Evolutionary conservation across 768 basidiomycete species (phyloP).

Genomic region (Tricholoma sp.): DNA sequence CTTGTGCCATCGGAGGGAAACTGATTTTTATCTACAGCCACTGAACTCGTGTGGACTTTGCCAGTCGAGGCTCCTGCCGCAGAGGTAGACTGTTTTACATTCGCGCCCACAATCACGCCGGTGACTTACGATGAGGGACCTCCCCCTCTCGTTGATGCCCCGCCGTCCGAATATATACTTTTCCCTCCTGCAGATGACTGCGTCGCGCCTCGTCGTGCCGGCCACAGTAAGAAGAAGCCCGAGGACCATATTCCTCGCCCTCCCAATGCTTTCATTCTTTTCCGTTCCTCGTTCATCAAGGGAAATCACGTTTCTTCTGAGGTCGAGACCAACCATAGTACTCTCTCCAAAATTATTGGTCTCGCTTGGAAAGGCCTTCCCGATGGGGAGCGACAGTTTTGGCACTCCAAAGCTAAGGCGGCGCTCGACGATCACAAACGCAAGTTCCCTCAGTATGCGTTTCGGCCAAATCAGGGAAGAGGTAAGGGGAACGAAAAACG

Average conservation of each 20-base stretch:
- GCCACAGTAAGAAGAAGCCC: slow-evolving; percentile 66
- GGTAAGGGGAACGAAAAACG: slow-evolving; percentile 42
- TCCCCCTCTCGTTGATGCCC: slow-evolving; percentile 29
- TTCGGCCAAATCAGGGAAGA: slow-evolving; percentile 55
- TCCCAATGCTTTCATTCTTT: slow-evolving; percentile 84
- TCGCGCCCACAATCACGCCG: slow-evolving; percentile 55
- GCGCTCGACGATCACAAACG: slow-evolving; percentile 72
- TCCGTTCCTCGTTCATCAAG: slow-evolving; percentile 80
- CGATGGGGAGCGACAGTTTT: slow-evolving; percentile 68
- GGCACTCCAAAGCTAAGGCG: slow-evolving; percentile 72
- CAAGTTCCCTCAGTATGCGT: slow-evolving; percentile 72
- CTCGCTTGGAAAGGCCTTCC: slow-evolving; percentile 79
- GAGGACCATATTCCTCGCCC: slow-evolving; percentile 79
- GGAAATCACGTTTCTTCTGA: slow-evolving; percentile 69
- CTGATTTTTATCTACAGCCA: slow-evolving; percentile 22
- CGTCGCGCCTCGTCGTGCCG: slow-evolving; percentile 36
- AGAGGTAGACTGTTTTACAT: slow-evolving; percentile 37
- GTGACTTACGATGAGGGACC: slow-evolving; percentile 49
- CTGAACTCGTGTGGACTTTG: slow-evolving; percentile 42
- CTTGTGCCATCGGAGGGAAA: neutral
- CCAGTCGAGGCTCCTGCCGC: slow-evolving; percentile 31
- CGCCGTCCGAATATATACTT: slow-evolving; percentile 41
- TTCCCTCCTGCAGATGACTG: slow-evolving; percentile 48
- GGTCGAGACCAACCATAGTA: slow-evolving; percentile 80
- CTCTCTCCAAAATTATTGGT: slow-evolving; percentile 81